Evolutionary conservation across 2,329 filamentous ascomycete genomes (phyloP), one percentile per base, ranked within the genome.

Genomic region (Penicillium sp.): DNA sequence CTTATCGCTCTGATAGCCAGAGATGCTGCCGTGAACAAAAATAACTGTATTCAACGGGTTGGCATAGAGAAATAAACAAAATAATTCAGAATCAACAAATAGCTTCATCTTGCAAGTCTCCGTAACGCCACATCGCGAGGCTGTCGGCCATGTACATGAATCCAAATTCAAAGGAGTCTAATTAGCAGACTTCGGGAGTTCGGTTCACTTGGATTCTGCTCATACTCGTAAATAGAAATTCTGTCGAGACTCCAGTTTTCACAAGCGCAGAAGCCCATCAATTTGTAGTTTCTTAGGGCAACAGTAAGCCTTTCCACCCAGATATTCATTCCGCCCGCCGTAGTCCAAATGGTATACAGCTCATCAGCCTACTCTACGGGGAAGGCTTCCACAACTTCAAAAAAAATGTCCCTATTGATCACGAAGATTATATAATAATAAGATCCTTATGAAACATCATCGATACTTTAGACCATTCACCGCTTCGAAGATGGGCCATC

Each of bases 401-500:
- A 38, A 65, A 65, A 3, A 62, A 68, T 57, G 59, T 68, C 51
- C 62, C 62, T 19, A 30, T 58, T n/a, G 67, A 64, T 51, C 55
- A 69, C 40, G 63, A 70, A 19, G 57, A 68, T 14, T 71, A 70
- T 71, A 70, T 43, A 58, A 66, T 51, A n/a, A 70, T 10, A 67
- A 71, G 55, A 70, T 69, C 33, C 55, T 70, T 6, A 54, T 65
- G 37, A 68, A 67, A 52, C 61, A 68, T 52, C 59, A 69, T 56
- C 48, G 52, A 38, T 68, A 62, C 55, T 71, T 71, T 22, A 64
- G 70, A 13, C 70, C 68, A 40, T 69, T 70, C 58, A 62, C 67
- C 13, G 54, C 45, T 30, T 65, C 64, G 16, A 68, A 58, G 78
- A 81, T 60, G 69, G 78, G 35, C 79, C 22, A 45, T 55, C 52